Percentiles rank a stretch among this genome's conserved stretches.
phyloP scores from a whole-genome alignment of 768 basidiomycete genomes.

The Rickenella mellea region DNA sequence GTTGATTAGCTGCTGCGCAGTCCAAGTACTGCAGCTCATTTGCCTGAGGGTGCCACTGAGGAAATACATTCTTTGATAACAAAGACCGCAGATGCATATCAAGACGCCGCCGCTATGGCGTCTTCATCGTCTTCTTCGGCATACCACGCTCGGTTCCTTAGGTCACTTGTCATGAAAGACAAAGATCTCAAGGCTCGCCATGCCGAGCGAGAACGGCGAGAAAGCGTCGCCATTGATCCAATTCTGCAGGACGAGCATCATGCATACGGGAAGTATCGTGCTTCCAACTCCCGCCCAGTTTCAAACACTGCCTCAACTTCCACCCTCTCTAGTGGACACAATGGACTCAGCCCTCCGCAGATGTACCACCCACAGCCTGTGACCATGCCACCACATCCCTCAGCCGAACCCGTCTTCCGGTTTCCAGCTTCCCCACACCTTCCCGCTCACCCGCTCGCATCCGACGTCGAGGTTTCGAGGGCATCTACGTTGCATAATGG shows the following conservation, averaged over 20 bases:
- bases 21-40: conserved; percentile 43
- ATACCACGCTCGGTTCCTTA: conserved; percentile 73
- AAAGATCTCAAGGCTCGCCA: conserved; percentile 45
- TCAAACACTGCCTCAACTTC: conserved; percentile 18
- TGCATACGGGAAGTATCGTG: conserved; percentile 1
- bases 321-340: conserved; percentile 14
- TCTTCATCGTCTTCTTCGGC: conserved; percentile 58
- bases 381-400: conserved; percentile 18
- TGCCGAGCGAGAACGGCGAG: conserved; percentile 22
- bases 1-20: conserved; percentile 55
- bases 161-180: conserved; percentile 57
- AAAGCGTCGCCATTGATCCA: conserved; percentile 42
- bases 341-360: conserved; percentile 21
- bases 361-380: conserved; percentile 27
- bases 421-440: conserved; percentile 26
- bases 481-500: no score
- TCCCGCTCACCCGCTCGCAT: conserved; percentile 13
- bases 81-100: conserved; percentile 70
- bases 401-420: conserved; percentile 28
- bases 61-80: conserved; percentile 60
- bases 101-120: conserved; percentile 55
- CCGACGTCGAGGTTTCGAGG: no score
- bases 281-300: conserved; percentile 10
- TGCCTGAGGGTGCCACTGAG: conserved; percentile 50
- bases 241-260: conserved; percentile 39